Conservation (phyloP, 257 asterid species). For the Phtheirospermum japonicum region DNA sequence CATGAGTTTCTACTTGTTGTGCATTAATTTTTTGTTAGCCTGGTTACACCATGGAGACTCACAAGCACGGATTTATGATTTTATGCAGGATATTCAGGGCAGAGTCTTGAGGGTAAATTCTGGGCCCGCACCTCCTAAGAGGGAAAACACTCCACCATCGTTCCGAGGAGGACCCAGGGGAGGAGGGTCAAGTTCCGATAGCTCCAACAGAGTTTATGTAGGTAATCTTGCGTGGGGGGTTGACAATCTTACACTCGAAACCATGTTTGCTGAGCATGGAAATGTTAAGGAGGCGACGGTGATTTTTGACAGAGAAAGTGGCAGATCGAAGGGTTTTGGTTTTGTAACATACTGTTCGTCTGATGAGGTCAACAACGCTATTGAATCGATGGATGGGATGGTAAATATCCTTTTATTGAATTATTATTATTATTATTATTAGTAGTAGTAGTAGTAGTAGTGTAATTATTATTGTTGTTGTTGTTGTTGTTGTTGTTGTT, state of each 20-base stretch:
- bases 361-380: conserved; percentile 67
- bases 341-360: conserved; percentile 71
- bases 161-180: conserved; percentile 55
- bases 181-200: conserved; percentile 38
- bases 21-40: background rate
- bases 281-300: conserved; percentile 81
- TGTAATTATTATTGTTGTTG: too few species aligned
- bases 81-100: conserved; percentile 76
- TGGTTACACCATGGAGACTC: conserved; percentile 1
- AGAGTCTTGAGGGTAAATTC: conserved; percentile 73
- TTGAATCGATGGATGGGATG: conserved; percentile 60
- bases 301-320: conserved; percentile 79
- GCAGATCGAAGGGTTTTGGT: conserved; percentile 91
- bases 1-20: too few species aligned
- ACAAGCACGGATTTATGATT: conserved; percentile 6
- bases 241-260: conserved; percentile 63
- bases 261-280: conserved; percentile 74
- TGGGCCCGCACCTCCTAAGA: conserved; percentile 78
- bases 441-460: too few species aligned
- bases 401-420: conserved; percentile 43
- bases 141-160: conserved; percentile 38
- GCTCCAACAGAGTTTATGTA: conserved; percentile 58
- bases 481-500: background rate
- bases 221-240: conserved; percentile 94
- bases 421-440: background rate